A percentile compares a stretch with the other conserved stretches of the same genome.
Conservation (phyloP, 108 stramenopile species). For the Nannochloropsis oceanica region DNA sequence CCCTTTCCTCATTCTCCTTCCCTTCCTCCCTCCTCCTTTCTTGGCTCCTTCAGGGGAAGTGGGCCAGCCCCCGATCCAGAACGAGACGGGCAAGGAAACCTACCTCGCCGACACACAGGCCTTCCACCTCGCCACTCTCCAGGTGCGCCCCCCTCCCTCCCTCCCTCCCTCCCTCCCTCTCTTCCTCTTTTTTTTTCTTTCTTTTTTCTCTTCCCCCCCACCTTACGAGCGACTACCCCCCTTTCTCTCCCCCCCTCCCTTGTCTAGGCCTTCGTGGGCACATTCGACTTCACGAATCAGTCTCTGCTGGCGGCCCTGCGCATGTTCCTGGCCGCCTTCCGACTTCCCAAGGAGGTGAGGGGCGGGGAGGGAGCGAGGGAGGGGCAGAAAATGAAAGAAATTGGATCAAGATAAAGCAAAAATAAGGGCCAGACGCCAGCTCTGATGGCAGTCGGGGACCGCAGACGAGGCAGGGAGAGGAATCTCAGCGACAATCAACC, state of each 20-base stretch:
- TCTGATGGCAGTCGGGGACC: too few relatives aligned
- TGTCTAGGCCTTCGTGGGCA: constrained; percentile 10
- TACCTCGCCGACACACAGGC: constrained; percentile 50
- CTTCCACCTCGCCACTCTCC: constrained; percentile 72
- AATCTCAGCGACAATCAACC: too few relatives aligned
- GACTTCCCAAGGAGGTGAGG: constrained; percentile 66
- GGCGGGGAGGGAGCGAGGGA: too few relatives aligned
- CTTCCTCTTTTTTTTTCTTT: background rate
- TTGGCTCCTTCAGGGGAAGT: too few relatives aligned
- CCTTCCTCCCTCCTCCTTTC: too few relatives aligned
- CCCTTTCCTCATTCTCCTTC: too few relatives aligned
- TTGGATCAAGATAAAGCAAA: too few relatives aligned
- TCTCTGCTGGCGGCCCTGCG: constrained; percentile 63
- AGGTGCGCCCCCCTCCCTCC: constrained; percentile 30
- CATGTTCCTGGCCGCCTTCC: constrained; percentile 81
- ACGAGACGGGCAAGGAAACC: background rate
- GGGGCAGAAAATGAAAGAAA: too few relatives aligned
- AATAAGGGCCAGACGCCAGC: too few relatives aligned
- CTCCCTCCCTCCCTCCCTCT: background rate
- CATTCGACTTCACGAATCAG: constrained; percentile 68
- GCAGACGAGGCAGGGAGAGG: too few relatives aligned
- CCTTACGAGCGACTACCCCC: background rate
- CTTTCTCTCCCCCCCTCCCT: background rate
- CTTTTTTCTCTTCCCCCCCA: background rate
- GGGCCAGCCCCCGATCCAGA: background rate